phyloP scores from a whole-genome alignment of 768 basidiomycete species.

The Hygrocybe coccinea region DNA sequence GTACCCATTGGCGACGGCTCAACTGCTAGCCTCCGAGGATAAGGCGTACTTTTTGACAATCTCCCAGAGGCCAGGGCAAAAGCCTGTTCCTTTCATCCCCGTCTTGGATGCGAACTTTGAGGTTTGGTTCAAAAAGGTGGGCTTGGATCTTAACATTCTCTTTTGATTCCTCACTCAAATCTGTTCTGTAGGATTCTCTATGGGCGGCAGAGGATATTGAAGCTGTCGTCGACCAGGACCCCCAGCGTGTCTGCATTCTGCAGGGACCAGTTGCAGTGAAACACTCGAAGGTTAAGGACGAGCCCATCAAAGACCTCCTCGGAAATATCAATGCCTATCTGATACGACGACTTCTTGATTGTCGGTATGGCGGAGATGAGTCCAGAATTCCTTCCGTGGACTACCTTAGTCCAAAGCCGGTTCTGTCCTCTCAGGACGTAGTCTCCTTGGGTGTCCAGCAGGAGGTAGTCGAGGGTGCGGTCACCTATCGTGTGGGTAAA shows the following conservation, averaged over 20 bases:
- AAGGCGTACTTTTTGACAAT: constrained; percentile 95
- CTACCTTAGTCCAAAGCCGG: constrained; percentile 60
- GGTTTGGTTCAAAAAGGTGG: constrained; percentile 99
- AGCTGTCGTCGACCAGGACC: constrained; percentile 98
- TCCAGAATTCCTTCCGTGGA: constrained; percentile 74
- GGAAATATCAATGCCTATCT: constrained; percentile 81
- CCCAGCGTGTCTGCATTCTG: constrained; percentile 94
- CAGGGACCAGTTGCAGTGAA: constrained; percentile 95
- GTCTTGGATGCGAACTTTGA: constrained; percentile 90
- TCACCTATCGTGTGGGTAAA: constrained; percentile 49
- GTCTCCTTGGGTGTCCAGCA: constrained; percentile 31
- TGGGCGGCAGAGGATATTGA: constrained; percentile 99
- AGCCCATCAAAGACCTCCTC: constrained; percentile 88
- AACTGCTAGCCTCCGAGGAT: constrained; percentile 90
- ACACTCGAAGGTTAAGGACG: constrained; percentile 82
- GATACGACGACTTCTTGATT: constrained; percentile 70
- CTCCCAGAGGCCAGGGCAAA: constrained; percentile 92
- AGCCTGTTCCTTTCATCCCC: constrained; percentile 97
- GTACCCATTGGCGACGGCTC: constrained; percentile 77
- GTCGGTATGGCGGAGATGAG: constrained; percentile 71
- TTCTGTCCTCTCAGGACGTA: constrained; percentile 26
- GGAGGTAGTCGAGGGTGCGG: constrained; percentile 38
- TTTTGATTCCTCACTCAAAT: constrained; percentile 11
- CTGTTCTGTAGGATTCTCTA: constrained; percentile 71
- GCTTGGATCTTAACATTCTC: constrained; percentile 12